These are phyloP conservation scores for Fusarium sp. DNA, from an alignment of 2,329 filamentous ascomycete species.

Conservation along the genomic window DNA sequence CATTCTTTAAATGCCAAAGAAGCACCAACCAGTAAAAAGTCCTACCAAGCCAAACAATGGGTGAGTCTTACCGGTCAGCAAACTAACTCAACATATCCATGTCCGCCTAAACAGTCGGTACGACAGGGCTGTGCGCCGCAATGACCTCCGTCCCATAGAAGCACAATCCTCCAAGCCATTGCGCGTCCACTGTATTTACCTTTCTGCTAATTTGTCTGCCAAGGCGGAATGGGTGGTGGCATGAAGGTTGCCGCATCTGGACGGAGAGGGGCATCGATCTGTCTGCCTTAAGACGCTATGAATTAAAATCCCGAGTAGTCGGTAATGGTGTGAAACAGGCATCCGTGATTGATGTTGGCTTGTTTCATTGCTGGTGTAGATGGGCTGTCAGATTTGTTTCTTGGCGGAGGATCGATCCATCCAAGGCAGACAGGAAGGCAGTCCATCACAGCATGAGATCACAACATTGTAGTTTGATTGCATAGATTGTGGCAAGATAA, in stretches of 20 bases:
- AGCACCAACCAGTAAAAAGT: not conserved
- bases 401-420: not conserved
- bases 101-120: not conserved
- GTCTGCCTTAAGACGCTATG: not conserved
- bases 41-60: not conserved
- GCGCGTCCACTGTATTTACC: not conserved
- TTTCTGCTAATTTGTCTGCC: not conserved
- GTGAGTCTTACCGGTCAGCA: constrained; percentile 1
- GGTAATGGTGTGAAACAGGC: not conserved
- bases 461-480: not conserved
- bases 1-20: constrained; percentile 12
- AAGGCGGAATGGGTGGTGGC: constrained; percentile 11
- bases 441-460: not conserved
- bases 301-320: not conserved
- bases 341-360: not conserved
- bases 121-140: constrained; percentile 9
- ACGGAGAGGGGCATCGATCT: not conserved
- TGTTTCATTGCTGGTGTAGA: not conserved
- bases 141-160: not conserved
- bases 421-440: not conserved
- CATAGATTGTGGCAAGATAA: no score
- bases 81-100: not conserved
- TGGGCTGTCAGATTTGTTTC: not conserved
- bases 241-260: not conserved
- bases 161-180: not conserved